These are phyloP conservation scores for Acanthamoeba rhysodes DNA, from an alignment of 208 protist genomes.

Conservation along the genomic window DNA sequence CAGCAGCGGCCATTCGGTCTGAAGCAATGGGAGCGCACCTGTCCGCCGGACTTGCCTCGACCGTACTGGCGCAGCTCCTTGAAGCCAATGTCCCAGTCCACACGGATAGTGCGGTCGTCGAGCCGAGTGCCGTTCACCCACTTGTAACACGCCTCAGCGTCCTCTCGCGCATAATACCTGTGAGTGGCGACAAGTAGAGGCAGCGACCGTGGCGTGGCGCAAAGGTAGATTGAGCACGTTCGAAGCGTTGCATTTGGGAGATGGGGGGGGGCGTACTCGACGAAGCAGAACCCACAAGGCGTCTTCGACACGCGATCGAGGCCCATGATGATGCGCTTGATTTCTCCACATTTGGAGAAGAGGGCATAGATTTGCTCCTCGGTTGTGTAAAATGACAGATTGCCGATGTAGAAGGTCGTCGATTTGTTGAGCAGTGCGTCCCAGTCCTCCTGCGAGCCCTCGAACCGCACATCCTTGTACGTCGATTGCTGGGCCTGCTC, in stretches of 20 bases:
- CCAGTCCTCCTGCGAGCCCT: conserved; percentile 18
- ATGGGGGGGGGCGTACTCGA: conserved; percentile 92
- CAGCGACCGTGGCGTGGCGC: too few species aligned
- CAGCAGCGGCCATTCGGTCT: too few species aligned
- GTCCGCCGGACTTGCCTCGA: conserved; percentile 89
- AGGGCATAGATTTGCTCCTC: conserved; percentile 97
- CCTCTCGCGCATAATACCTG: conserved; percentile 93
- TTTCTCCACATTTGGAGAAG: conserved; percentile 95
- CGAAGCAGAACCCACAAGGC: conserved; percentile 99
- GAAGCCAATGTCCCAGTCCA: conserved; percentile 93
- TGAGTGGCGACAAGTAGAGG: background rate
- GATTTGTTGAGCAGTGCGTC: background rate
- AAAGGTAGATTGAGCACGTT: too few species aligned
- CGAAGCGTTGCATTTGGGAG: background rate
- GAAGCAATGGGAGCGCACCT: conserved; percentile 70
- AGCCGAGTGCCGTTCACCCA: conserved; percentile 91
- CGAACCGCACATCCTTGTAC: conserved; percentile 30
- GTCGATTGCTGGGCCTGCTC: background rate
- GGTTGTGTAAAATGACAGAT: conserved; percentile 98
- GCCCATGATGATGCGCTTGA: conserved; percentile 98
- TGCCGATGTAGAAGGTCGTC: conserved; percentile 96
- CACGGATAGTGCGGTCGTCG: conserved; percentile 91
- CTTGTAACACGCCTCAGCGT: conserved; percentile 94
- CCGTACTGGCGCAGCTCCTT: conserved; percentile 93
- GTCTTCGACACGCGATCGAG: conserved; percentile 95